Percentiles rank a stretch among this genome's conserved stretches.
Conservation (phyloP, 306 rosid genomes). For the Ammopiptanthus mongolicus region DNA sequence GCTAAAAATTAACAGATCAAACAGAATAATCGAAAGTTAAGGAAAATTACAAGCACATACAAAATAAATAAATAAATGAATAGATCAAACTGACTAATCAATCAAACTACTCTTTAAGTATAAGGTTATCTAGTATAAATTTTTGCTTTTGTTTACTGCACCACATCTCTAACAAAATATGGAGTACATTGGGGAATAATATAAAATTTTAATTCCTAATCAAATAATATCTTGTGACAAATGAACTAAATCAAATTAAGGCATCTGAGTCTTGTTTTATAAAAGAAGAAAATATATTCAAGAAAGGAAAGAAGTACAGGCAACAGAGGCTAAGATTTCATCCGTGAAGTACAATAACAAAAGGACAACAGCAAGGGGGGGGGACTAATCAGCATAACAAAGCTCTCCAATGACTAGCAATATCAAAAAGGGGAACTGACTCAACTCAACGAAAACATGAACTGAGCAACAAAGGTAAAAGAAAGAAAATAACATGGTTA, state of each 20-base stretch:
- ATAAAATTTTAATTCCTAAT: background rate
- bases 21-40: background rate
- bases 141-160: background rate
- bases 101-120: background rate
- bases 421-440: background rate
- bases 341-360: background rate
- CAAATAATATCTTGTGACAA: background rate
- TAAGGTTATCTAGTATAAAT: background rate
- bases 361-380: background rate
- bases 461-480: background rate
- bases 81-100: background rate
- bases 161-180: background rate
- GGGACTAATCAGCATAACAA: background rate
- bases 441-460: background rate
- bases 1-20: background rate
- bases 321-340: background rate
- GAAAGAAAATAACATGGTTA: background rate
- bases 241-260: background rate
- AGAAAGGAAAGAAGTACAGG: background rate
- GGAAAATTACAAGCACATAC: background rate
- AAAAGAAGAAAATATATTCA: background rate
- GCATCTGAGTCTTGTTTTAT: background rate
- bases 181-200: no score
- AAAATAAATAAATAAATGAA: background rate
- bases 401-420: background rate